A percentile compares a stretch with the other conserved stretches of the same genome.
These are phyloP conservation scores for Senecio squalidus DNA, from an alignment of 140 eudicot genomes.

Conservation along the genomic window DNA sequence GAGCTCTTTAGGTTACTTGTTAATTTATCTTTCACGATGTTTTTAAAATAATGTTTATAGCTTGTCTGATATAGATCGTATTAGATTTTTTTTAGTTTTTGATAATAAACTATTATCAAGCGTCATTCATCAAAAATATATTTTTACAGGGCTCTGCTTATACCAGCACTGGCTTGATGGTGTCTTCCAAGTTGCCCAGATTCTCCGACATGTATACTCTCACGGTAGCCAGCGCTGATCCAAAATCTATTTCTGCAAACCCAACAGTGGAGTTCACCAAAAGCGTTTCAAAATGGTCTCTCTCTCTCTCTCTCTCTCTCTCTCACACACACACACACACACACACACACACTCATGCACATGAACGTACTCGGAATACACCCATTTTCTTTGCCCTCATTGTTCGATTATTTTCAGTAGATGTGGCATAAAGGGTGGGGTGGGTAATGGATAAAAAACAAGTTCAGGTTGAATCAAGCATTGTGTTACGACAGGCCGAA, in stretches of 20 bases:
- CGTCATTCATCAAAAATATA: background rate
- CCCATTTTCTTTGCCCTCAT: too few species aligned
- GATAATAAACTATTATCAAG: background rate
- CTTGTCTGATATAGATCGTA: background rate
- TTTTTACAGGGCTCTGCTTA: constrained; percentile 36
- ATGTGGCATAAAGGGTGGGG: background rate
- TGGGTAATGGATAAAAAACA: background rate
- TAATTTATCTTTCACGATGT: constrained; percentile 6
- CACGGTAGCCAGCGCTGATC: constrained; percentile 76
- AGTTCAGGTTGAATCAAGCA: background rate
- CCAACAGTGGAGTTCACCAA: constrained; percentile 79
- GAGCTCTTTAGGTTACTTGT: constrained; percentile 2
- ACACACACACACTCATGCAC: background rate
- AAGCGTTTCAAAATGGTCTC: constrained; percentile 83
- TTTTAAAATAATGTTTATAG: background rate
- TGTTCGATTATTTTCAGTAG: background rate
- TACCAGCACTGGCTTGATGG: constrained; percentile 70
- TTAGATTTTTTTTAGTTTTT: background rate
- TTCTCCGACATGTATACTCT: constrained; percentile 90
- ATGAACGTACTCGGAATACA: background rate
- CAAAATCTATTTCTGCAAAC: constrained; percentile 81
- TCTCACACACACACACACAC: background rate
- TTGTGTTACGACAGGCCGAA: too few species aligned
- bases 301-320: constrained; percentile 18
- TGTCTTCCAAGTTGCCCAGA: constrained; percentile 89